phyloP scores from a whole-genome alignment of 768 basidiomycete genomes.

The Suillus luteus region DNA sequence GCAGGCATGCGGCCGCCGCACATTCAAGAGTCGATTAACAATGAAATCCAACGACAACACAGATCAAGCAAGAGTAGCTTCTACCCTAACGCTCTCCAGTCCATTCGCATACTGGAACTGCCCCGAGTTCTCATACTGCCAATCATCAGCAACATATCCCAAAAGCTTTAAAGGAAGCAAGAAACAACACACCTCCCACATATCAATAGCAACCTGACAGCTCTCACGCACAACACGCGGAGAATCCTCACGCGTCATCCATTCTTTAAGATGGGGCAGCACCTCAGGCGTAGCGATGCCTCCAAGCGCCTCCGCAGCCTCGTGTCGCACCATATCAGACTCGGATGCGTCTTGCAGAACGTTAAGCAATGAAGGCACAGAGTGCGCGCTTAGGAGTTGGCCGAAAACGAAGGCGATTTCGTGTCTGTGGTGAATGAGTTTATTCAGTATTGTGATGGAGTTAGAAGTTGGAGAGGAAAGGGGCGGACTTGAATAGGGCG shows the following conservation, averaged over 20 bases:
- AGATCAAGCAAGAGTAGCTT: slow-evolving; percentile 1
- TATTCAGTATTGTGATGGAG: neutral
- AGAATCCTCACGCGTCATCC: slow-evolving; percentile 75
- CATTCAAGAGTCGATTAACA: neutral
- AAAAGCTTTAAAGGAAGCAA: neutral
- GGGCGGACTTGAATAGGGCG: slow-evolving; percentile 86
- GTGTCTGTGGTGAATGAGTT: slow-evolving; percentile 57
- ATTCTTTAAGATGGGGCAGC: slow-evolving; percentile 81
- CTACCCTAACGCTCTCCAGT: slow-evolving; percentile 27
- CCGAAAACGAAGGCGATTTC: slow-evolving; percentile 99
- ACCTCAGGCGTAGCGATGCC: slow-evolving; percentile 95
- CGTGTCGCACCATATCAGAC: slow-evolving; percentile 97
- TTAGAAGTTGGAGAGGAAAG: neutral
- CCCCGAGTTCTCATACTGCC: slow-evolving; percentile 76
- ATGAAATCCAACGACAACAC: neutral
- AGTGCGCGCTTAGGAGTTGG: slow-evolving; percentile 86
- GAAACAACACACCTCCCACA: slow-evolving; percentile 79
- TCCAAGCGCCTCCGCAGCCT: slow-evolving; percentile 98
- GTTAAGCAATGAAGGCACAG: slow-evolving; percentile 79
- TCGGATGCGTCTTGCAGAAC: slow-evolving; percentile 76
- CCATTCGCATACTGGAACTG: slow-evolving; percentile 80
- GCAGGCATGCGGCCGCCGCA: neutral
- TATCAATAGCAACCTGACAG: slow-evolving; percentile 94
- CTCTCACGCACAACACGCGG: slow-evolving; percentile 93
- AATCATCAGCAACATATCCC: neutral